Evolutionary conservation across 1,284 basidiomycete species (phyloP).

Genomic region (Trichosporon asahii): DNA sequence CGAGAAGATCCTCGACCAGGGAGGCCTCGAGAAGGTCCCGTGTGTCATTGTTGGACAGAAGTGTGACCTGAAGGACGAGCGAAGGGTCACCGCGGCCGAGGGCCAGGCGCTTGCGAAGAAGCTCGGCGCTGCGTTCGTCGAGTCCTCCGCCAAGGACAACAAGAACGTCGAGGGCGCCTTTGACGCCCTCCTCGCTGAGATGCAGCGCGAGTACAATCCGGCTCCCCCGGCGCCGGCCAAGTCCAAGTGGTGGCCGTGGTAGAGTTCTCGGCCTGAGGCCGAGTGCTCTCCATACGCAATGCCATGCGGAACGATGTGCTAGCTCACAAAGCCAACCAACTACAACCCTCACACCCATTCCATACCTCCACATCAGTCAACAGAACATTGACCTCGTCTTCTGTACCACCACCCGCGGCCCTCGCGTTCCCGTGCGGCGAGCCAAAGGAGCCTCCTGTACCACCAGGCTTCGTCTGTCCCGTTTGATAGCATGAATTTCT

Average conservation of each 20-base stretch:
- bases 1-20: constrained; percentile 96
- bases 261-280: background rate
- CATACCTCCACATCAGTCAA: background rate
- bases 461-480: constrained; percentile 10
- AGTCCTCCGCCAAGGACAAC: constrained; percentile 85
- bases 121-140: constrained; percentile 74
- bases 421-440: background rate
- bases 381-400: constrained; percentile 13
- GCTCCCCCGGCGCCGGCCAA: constrained; percentile 46
- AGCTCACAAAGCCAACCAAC: background rate
- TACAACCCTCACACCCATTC: constrained; percentile 6
- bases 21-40: constrained; percentile 82
- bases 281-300: background rate
- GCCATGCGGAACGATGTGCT: background rate
- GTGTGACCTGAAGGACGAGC: constrained; percentile 66
- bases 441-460: background rate
- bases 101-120: constrained; percentile 71
- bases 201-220: constrained; percentile 55
- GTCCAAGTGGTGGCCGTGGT: constrained; percentile 39
- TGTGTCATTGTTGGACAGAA: constrained; percentile 97
- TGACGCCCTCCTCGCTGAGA: constrained; percentile 79
- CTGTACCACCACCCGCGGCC: constrained; percentile 17
- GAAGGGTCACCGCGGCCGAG: constrained; percentile 69
- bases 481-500: background rate
- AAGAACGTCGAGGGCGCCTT: constrained; percentile 87